Conservation (phyloP, 2,329 filamentous ascomycete genomes). For the Talaromyces sp. region DNA sequence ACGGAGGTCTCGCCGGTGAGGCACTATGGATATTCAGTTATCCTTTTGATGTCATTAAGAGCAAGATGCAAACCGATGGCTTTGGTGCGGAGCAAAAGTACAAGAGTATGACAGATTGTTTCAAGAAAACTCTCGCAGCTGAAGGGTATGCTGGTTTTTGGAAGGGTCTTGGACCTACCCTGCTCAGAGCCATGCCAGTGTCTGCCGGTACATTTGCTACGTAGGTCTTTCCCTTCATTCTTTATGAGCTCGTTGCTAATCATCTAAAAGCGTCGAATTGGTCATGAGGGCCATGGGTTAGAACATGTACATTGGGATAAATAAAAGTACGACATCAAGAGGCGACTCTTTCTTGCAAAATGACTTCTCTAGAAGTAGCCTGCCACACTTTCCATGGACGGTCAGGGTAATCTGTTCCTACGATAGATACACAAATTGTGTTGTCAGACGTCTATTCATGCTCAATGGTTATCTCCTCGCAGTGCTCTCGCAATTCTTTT, state of each 20-base stretch:
- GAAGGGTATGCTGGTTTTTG: slow-evolving; percentile 86
- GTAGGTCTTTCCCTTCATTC: slow-evolving; percentile 32
- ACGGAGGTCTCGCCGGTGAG: slow-evolving; percentile 91
- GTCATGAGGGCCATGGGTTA: slow-evolving; percentile 47
- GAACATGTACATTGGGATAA: not conserved
- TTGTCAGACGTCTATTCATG: not conserved
- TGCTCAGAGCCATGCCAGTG: slow-evolving; percentile 94
- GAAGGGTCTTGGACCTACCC: slow-evolving; percentile 86
- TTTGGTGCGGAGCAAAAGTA: slow-evolving; percentile 71
- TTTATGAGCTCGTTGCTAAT: slow-evolving; percentile 18
- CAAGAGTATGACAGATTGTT: slow-evolving; percentile 81
- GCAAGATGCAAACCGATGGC: slow-evolving; percentile 98
- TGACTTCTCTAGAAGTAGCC: not conserved
- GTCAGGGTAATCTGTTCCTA: no score
- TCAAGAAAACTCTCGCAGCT: slow-evolving; percentile 70
- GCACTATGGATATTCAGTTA: slow-evolving; percentile 90
- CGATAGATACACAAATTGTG: no score
- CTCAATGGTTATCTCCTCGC: not conserved
- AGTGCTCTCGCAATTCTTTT: not conserved
- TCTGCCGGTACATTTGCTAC: slow-evolving; percentile 97
- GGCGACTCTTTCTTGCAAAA: not conserved
- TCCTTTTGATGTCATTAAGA: slow-evolving; percentile 96
- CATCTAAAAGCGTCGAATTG: slow-evolving; percentile 40
- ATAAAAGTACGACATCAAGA: not conserved
- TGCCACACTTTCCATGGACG: not conserved